Percentiles rank a stretch among this genome's conserved stretches.
Conservation (phyloP, 2,329 filamentous ascomycete genomes). For the Trichoderma gracile region DNA sequence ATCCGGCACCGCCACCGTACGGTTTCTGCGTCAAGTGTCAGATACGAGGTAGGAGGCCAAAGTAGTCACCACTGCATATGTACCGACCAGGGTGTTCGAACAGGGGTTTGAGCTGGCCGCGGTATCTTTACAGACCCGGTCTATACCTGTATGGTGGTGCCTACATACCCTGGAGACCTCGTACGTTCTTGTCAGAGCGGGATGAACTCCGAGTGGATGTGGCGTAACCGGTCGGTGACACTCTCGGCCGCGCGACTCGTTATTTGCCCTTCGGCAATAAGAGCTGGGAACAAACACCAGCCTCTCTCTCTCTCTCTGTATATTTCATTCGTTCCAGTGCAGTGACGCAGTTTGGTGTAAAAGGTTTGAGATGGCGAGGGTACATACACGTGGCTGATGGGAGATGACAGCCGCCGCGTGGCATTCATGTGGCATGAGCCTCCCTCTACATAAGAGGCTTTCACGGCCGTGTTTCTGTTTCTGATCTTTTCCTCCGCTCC, state of each 20-base stretch:
- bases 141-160: too few relatives aligned
- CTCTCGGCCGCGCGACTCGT: not conserved
- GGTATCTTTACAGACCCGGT: too few relatives aligned
- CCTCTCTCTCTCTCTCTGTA: too few relatives aligned
- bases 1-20: conserved; percentile 8
- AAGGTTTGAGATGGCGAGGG: too few relatives aligned
- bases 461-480: too few relatives aligned
- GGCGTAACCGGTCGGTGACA: conserved; percentile 2
- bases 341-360: too few relatives aligned
- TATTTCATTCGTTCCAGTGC: too few relatives aligned
- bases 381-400: not conserved
- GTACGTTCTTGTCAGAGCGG: not conserved
- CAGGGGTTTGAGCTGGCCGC: too few relatives aligned
- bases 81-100: too few relatives aligned
- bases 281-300: too few relatives aligned
- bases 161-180: not conserved
- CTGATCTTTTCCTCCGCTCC: not conserved
- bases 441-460: too few relatives aligned
- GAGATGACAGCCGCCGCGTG: not conserved
- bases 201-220: not conserved
- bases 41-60: not conserved
- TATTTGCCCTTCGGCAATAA: not conserved
- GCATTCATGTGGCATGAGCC: conserved; percentile 1
- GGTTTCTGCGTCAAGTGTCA: not conserved
- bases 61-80: too few relatives aligned